These are phyloP conservation scores for Cyamopsis tetragonoloba DNA, from an alignment of 306 rosid genomes.

Conservation along the genomic window DNA sequence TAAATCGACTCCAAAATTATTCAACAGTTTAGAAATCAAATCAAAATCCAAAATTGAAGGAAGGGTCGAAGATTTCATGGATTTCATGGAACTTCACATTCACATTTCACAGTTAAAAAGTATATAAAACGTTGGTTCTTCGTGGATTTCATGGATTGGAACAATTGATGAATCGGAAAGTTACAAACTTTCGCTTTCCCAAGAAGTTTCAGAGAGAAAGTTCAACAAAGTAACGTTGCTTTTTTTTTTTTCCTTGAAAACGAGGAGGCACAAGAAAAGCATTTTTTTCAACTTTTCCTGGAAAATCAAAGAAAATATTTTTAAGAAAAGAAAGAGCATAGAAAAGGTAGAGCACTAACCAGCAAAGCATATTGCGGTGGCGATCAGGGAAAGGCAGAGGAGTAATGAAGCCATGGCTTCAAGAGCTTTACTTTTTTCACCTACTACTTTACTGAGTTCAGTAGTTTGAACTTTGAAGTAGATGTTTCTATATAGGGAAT, in stretches of 20 bases:
- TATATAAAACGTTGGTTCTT: neutral
- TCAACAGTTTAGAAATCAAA: neutral
- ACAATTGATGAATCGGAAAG: neutral
- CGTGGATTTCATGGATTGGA: neutral
- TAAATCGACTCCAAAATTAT: neutral
- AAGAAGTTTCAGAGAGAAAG: neutral
- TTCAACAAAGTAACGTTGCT: neutral
- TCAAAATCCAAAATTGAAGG: neutral
- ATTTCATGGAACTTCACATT: no score
- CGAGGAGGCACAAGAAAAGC: neutral
- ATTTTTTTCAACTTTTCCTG: neutral
- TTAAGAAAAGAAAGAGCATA: neutral
- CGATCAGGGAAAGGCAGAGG: conserved; percentile 28
- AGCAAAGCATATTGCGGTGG: conserved; percentile 27
- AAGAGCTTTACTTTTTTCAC: neutral
- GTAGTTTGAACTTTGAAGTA: neutral
- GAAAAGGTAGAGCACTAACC: conserved; percentile 30
- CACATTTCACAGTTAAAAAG: neutral
- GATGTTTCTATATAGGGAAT: neutral
- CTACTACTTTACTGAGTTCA: neutral
- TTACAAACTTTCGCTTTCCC: neutral
- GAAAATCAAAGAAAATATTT: neutral
- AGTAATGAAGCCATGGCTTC: conserved; percentile 7
- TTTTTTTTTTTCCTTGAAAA: neutral
- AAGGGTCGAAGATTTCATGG: no score